These are phyloP conservation scores for Citrus unshiu DNA, from an alignment of 345 rosid species.

Conservation along the genomic window DNA sequence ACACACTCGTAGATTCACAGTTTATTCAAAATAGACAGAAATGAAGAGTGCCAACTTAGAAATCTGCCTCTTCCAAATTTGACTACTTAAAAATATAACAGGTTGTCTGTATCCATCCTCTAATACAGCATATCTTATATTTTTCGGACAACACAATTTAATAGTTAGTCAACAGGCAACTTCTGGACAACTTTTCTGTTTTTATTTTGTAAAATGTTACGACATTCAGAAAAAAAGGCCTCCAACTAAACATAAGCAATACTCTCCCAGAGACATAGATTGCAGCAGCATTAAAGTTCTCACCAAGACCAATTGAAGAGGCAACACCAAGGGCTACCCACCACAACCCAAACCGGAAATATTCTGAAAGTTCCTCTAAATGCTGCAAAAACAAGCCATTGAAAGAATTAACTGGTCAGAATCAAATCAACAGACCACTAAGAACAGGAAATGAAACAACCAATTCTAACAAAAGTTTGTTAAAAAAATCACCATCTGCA, in stretches of 20 bases:
- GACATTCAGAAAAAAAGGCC: neutral
- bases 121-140: neutral
- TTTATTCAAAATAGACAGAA: neutral
- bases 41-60: neutral
- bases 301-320: slow-evolving; percentile 98
- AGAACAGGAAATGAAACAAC: neutral
- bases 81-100: neutral
- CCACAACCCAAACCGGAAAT: slow-evolving; percentile 74
- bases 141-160: neutral
- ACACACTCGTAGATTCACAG: neutral
- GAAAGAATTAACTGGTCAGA: neutral
- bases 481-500: neutral
- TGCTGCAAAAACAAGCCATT: slow-evolving; percentile 51
- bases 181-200: neutral
- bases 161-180: neutral
- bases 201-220: neutral
- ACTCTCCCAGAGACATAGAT: neutral
- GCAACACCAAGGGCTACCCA: slow-evolving; percentile 98
- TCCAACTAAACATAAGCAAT: neutral
- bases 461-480: neutral
- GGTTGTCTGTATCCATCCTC: neutral
- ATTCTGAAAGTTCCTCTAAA: slow-evolving; percentile 66
- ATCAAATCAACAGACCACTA: neutral
- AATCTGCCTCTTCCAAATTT: neutral
- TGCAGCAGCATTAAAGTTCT: slow-evolving; percentile 25